Conservation (phyloP, 2,329 filamentous ascomycete species). For the Coniochaeta sp. region DNA sequence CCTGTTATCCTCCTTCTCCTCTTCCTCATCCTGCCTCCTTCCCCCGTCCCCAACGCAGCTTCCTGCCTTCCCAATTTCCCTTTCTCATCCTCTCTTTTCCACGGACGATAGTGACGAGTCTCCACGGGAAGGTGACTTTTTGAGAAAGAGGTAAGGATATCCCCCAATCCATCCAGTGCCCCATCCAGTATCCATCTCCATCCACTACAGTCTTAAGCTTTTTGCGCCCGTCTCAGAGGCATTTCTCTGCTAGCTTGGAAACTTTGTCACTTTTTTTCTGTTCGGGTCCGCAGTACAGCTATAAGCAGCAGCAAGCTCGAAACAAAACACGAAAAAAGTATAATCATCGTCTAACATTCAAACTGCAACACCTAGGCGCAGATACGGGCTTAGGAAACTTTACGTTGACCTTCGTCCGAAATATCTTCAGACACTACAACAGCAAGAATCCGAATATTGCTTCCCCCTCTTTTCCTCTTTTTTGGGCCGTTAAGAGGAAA, state of each 20-base stretch:
- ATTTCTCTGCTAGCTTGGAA: not conserved
- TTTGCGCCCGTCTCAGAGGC: not conserved
- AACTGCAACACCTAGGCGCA: no score
- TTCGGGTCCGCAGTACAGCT: not conserved
- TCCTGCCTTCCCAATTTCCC: not conserved
- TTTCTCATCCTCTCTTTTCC: conserved; percentile 10
- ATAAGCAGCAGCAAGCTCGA: no score
- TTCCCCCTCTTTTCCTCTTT: no score
- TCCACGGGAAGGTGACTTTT: conserved; percentile 1
- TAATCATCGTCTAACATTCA: not conserved
- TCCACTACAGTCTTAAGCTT: not conserved
- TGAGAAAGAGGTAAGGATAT: conserved; percentile 1
- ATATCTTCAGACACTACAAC: no score
- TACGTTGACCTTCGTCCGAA: no score
- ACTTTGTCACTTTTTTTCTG: not conserved
- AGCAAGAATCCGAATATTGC: no score
- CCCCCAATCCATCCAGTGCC: no score
- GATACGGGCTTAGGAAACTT: no score
- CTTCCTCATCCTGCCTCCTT: no score
- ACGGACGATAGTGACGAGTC: conserved; percentile 4
- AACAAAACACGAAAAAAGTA: not conserved
- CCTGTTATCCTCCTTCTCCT: conserved; percentile 10
- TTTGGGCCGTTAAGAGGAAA: no score
- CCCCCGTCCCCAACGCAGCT: no score
- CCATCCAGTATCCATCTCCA: not conserved